phyloP scores from a whole-genome alignment of 352 stramenopile genomes.

The Globisporangium nunn region DNA sequence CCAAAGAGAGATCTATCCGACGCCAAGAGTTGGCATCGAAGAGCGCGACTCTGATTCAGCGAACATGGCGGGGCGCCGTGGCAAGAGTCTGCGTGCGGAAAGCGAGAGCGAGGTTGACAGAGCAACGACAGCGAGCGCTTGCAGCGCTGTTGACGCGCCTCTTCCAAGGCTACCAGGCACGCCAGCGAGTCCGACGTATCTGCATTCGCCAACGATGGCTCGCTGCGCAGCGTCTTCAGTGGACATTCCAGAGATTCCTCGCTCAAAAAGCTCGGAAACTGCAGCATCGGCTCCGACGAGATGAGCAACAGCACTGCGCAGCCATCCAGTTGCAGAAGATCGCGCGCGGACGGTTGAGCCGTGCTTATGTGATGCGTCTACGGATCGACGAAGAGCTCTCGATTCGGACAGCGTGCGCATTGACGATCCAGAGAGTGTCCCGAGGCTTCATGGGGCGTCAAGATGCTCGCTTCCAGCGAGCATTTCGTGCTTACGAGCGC shows the following conservation, averaged over 20 bases:
- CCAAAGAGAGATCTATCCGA: conserved; percentile 25
- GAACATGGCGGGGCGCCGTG: conserved; percentile 24
- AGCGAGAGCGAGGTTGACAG: conserved; percentile 12
- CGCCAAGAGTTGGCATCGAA: conserved; percentile 16
- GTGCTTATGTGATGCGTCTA: conserved; percentile 21
- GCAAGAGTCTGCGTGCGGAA: conserved; percentile 21
- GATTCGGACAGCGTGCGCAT: conserved; percentile 33
- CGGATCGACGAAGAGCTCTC: conserved; percentile 26
- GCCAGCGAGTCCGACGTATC: conserved; percentile 33
- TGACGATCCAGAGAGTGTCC: conserved; percentile 45
- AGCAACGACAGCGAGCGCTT: conserved; percentile 22
- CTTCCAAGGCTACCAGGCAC: conserved; percentile 39
- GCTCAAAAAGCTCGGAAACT: conserved; percentile 23
- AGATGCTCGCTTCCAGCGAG: conserved; percentile 18
- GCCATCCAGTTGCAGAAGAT: conserved; percentile 34
- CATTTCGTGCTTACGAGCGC: conserved; percentile 20
- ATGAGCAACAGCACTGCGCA: conserved; percentile 17
- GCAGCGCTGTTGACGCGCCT: conserved; percentile 20
- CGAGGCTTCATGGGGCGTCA: conserved; percentile 40
- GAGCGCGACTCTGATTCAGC: conserved; percentile 24
- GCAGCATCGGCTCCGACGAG: conserved; percentile 2
- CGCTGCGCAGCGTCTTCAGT: conserved; percentile 37
- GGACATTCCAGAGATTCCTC: conserved; percentile 21
- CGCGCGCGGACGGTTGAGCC: conserved; percentile 25
- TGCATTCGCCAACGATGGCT: conserved; percentile 19